Evolutionary conservation across 2,329 filamentous ascomycete genomes (phyloP), one percentile per base, ranked within the genome.

Genomic region (Paecilomyces sp.): DNA sequence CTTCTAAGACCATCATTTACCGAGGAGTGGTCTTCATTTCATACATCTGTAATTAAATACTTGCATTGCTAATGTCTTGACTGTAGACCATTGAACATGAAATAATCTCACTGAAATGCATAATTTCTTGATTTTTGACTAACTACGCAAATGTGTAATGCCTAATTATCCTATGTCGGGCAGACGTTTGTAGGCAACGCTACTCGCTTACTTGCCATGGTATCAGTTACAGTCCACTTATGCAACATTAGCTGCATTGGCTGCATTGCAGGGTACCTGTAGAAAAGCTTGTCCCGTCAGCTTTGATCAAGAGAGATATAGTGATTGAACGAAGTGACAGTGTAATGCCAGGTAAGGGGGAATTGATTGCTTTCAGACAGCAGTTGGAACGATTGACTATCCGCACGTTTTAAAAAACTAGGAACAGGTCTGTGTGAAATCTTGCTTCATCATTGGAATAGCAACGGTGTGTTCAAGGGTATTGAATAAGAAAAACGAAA

Each of bases 351-450:
- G 62, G 62, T 56, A 54, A 59, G 61, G 65, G 61, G 65, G 59
- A 55, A 53, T 56, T 61, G 62, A 63, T 65, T 64, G 68, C 66
- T 62, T 57, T 81, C 80, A 82, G 76, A 77, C 72, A 79, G 74
- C 74, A 78, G 71, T 78, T 78, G 74, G 72, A 74, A 74, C 68
- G 71, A 77, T 74, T 71, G 66, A 68, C 62, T 66, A 68, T 79
- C 77, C 74, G 74, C 77, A 79, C 69, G 84, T 79, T 22, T 78
- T 79, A 78, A 75, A 83, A 47, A 47, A 47, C 79, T 91, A 87
- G 89, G 90, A 89, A 90, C 75, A 78, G 75, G 75, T 78, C 73
- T 78, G 76, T 78, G 75, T 85, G 71, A 79, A 80, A 83, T 80
- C 77, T 73, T 74, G 73, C 77, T 79, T 84, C 82, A 83, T 83